Base-by-base conservation (phyloP, 1,284 basidiomycete species). In the Melampsora americana region DNA sequence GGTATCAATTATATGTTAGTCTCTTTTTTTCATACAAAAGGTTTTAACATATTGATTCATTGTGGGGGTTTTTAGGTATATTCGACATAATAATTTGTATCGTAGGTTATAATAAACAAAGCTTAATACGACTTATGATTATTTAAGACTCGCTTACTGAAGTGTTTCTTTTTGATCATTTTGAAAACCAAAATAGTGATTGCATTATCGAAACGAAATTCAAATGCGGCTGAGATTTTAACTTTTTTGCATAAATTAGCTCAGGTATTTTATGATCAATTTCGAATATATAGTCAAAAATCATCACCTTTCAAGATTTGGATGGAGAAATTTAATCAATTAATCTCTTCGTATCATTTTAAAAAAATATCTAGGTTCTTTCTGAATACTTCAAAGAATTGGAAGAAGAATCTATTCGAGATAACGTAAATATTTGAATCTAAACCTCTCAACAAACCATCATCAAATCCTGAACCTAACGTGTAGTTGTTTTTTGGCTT, bases 331-430 rank as follows among this genome's bases (percentile, higher is more conserved):
- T 3, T 53, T 23, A 5, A 18, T 53, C 23, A 53, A 20, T 23
- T 53, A 12, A 23, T 53, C 50, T 53, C 20, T 66, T 42, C 44
- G 18, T 62, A 18, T 14, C 23, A 20, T 39, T 48, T 39, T 30
- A 18, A 61, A 23, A 23, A 28, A 44, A 53, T 42, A 7, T 14
- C n/a, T 88, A 92, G 82, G 92, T 96, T 7, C 87, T 99, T 69
- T 88, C 95, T 71, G 96, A 98, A 83, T 99, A 99, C 87, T 99
- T 99, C 86, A 98, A 98, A 84, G 95, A 98, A 83, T 88, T 99
- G 23, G 96, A 99, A 84, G 96, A 99, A 82, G 96, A 99, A 85
- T 95, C 92, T 50, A 98, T 99, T 83, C 88, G 95, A 20, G 96
- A 99, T 85, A 99, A 99, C 84, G 72, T 74, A 48, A 60, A 53